Base-by-base conservation (phyloP, 202 grass and related monocot species). In the Brachypodium distachyon region DNA sequence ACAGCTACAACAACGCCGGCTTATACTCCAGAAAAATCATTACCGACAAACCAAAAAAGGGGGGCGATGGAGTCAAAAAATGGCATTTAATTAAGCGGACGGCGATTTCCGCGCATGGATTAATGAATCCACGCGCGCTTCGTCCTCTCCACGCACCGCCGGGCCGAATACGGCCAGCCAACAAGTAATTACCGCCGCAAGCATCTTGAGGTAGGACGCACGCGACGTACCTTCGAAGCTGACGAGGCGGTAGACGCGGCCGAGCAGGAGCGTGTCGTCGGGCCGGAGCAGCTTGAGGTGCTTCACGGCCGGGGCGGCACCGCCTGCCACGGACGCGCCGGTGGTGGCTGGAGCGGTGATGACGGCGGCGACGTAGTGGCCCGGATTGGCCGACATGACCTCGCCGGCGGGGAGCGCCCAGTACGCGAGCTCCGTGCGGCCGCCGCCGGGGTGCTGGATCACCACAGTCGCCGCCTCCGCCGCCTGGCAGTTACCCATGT, bases 401-500 rank as follows among this genome's bases (percentile, higher is more conserved):
- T 82, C 41, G 34, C 59, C 68, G 0, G 93, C 93, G 36, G 84
- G 84, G 13, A 96, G 54, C 64, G 89, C 78, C 74, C 71, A 85
- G 81, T 90, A 88, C 1, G 77, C 82, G 70, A 85, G 87, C 77
- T 96, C 93, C 56, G 83, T 62, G 48, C 67, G 80, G 39, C 79
- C 87, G 33, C 89, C 87, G 25, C 78, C 90, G 25, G 78, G 85
- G 77, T 91, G 92, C 57, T 99, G 90, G 28, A 99, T 56, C 83
- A 99, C 62, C 86, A 77, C 87, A 12, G 88, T 19, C 74, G 93
- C 90, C 44, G 42, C 87, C 69, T 99, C 92, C 46, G 88, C 81
- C 63, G 92, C 96, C 77, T 99, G 96, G 72, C 96, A 93, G 44
- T 99, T 99, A 5, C 96, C 96, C 96, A 99, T 99, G 37, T 31